phyloP scores from a whole-genome alignment of 2,329 filamentous ascomycete species.

The Dactylellina haptotyla region DNA sequence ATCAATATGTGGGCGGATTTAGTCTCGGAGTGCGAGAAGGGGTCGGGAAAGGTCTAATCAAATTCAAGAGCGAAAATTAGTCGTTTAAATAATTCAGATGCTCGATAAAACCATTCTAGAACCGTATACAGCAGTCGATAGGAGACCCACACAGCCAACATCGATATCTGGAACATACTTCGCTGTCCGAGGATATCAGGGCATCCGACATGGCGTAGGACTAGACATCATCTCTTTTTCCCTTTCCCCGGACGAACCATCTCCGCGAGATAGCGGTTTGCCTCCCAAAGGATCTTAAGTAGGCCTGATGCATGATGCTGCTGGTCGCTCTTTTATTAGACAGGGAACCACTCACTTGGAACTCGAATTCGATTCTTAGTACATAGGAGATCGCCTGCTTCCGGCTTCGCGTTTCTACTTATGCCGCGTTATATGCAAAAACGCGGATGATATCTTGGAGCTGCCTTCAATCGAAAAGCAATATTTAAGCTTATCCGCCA shows the following conservation, averaged over 20 bases:
- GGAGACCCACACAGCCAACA: neutral
- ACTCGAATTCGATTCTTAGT: neutral
- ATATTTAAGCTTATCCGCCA: too few species aligned
- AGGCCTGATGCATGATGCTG: too few species aligned
- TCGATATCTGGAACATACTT: neutral
- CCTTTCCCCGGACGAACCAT: neutral
- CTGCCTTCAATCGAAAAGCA: neutral
- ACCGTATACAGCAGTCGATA: neutral
- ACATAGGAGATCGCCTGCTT: constrained; percentile 10
- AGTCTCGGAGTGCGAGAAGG: neutral
- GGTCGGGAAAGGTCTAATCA: neutral
- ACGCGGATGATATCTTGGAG: neutral
- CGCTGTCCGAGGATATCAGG: neutral
- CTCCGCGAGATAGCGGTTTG: too few species aligned
- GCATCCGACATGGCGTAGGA: neutral
- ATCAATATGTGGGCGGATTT: neutral
- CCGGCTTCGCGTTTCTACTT: constrained; percentile 20
- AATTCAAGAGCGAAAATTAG: neutral
- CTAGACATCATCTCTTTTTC: neutral
- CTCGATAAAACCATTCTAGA: neutral
- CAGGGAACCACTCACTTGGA: neutral
- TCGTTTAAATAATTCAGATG: neutral
- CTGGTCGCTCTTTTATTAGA: neutral
- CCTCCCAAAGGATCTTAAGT: too few species aligned
- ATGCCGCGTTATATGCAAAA: constrained; percentile 12